Conservation (phyloP, 169 alveolate species). For the Perkinsus olseni region DNA sequence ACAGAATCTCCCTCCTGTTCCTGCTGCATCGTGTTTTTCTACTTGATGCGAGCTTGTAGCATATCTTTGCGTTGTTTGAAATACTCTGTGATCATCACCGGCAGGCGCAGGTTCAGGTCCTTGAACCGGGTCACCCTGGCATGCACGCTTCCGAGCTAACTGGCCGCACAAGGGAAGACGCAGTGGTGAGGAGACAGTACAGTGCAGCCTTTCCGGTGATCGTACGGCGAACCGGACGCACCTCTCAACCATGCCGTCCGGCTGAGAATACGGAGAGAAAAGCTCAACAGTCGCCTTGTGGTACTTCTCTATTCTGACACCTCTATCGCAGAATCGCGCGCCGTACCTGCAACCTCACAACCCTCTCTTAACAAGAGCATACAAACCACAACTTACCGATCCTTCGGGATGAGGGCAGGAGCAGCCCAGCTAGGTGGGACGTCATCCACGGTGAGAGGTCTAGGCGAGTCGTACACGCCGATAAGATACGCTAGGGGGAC, state of each 20-base stretch:
- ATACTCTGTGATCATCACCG: background rate
- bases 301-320: background rate
- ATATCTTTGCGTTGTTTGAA: background rate
- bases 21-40: background rate
- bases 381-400: background rate
- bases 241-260: background rate
- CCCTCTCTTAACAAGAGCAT: no score
- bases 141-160: no score
- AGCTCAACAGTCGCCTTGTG: background rate
- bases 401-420: background rate
- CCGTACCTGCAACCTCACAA: background rate
- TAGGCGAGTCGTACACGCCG: background rate
- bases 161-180: no score
- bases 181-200: no score
- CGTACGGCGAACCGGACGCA: no score
- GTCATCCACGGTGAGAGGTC: background rate
- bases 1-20: no score
- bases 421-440: background rate
- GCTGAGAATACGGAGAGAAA: background rate
- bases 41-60: background rate
- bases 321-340: background rate
- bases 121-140: background rate
- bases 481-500: background rate
- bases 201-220: background rate
- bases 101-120: background rate